Percentiles rank a stretch among this genome's conserved stretches.
Evolutionary conservation across 805 yeast genomes (phyloP).

Genomic region (Candida coleopterorum): DNA sequence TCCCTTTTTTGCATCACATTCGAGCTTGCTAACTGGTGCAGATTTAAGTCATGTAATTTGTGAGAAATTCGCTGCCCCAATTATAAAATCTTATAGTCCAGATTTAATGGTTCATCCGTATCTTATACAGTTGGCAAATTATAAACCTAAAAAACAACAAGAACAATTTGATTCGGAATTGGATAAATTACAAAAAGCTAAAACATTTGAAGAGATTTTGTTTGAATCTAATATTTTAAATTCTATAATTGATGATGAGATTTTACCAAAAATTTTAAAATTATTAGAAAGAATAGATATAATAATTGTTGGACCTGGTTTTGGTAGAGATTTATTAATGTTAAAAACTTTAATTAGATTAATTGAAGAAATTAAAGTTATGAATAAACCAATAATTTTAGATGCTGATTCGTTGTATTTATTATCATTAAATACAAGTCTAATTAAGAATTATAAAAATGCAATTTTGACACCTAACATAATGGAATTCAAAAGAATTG

Average conservation of each 20-base stretch:
- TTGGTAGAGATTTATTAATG: constrained; percentile 79
- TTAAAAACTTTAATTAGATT: constrained; percentile 53
- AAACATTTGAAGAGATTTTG: constrained; percentile 18
- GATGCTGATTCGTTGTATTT: constrained; percentile 89
- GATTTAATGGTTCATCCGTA: constrained; percentile 96
- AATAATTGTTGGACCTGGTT: constrained; percentile 88
- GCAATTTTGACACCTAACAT: constrained; percentile 88
- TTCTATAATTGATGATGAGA: constrained; percentile 33
- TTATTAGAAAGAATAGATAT: constrained; percentile 69
- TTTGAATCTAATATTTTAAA: constrained; percentile 19
- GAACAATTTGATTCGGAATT: constrained; percentile 10
- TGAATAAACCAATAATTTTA: constrained; percentile 65
- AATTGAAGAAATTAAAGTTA: constrained; percentile 50
- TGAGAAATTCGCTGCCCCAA: constrained; percentile 68
- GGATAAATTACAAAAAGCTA: constrained; percentile 12
- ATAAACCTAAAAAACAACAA: constrained; percentile 15
- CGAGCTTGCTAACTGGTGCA: constrained; percentile 79
- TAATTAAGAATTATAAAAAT: constrained; percentile 50
- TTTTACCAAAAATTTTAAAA: constrained; percentile 51
- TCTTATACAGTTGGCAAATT: constrained; percentile 45
- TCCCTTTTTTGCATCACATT: constrained; percentile 84
- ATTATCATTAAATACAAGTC: constrained; percentile 50
- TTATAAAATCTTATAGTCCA: constrained; percentile 85
- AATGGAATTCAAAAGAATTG: constrained; percentile 72
- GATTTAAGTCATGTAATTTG: constrained; percentile 91